A percentile compares a stretch with the other conserved stretches of the same genome.
Evolutionary conservation across 495 filamentous ascomycete species (phyloP).

Genomic region (Bombardia bombarda): DNA sequence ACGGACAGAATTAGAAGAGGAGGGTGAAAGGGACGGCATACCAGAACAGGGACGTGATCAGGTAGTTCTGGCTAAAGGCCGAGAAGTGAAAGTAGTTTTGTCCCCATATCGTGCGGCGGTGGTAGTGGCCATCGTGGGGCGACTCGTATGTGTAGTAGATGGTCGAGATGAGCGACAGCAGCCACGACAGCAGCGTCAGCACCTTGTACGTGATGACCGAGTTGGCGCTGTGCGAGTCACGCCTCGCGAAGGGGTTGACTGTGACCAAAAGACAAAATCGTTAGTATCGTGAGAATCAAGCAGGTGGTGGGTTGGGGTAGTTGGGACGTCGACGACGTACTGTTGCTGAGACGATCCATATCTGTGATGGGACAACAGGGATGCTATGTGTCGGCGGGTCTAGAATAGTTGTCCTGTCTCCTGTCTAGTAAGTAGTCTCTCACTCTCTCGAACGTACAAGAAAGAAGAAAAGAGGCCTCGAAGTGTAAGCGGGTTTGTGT

Average conservation of each 20-base stretch:
- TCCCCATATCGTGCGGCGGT: slow-evolving; percentile 54
- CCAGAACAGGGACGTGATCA: slow-evolving; percentile 74
- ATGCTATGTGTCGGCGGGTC: too few relatives aligned
- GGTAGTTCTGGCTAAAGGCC: slow-evolving; percentile 64
- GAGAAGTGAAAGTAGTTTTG: slow-evolving; percentile 58
- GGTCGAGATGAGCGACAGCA: slow-evolving; percentile 56
- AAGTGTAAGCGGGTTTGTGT: not conserved
- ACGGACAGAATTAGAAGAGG: not conserved
- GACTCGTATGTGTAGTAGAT: slow-evolving; percentile 60
- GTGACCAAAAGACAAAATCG: not conserved
- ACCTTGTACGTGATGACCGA: slow-evolving; percentile 53
- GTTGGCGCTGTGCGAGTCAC: slow-evolving; percentile 47
- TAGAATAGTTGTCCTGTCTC: too few relatives aligned
- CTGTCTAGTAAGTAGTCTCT: too few relatives aligned
- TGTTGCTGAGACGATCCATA: slow-evolving; percentile 36
- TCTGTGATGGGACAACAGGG: slow-evolving; percentile 2
- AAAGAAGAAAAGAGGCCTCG: not conserved
- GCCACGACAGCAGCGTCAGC: slow-evolving; percentile 62
- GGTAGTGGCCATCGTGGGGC: slow-evolving; percentile 51
- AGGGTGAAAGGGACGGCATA: slow-evolving; percentile 15
- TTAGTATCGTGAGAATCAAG: not conserved
- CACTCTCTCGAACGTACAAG: too few relatives aligned
- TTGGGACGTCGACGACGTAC: slow-evolving; percentile 20
- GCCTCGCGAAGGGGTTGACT: slow-evolving; percentile 62
- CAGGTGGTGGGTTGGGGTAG: slow-evolving; percentile 1